Percentiles rank a stretch among this genome's conserved stretches.
These are phyloP conservation scores for Tetratostichococcus sp. DNA, from an alignment of 139 green algal genomes.

Conservation along the genomic window DNA sequence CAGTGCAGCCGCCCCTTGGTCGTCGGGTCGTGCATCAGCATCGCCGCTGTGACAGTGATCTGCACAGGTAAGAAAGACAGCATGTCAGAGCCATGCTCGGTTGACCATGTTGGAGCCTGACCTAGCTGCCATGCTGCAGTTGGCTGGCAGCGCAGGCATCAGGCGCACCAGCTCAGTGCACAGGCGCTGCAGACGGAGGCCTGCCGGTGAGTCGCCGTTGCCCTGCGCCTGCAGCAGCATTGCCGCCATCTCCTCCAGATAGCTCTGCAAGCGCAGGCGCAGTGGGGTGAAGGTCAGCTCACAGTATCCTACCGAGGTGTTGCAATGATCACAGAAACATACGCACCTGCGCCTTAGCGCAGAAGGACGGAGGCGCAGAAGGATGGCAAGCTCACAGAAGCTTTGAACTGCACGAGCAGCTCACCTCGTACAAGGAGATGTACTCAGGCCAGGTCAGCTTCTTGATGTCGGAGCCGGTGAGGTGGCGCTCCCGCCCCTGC, in stretches of 20 bases:
- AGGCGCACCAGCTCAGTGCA: background rate
- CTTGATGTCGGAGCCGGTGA: background rate
- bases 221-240: background rate
- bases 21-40: conserved; percentile 22
- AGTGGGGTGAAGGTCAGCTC: no score
- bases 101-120: no score
- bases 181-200: background rate
- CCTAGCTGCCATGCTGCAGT: no score
- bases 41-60: conserved; percentile 7
- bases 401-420: no score
- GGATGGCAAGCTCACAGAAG: no score
- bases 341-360: no score
- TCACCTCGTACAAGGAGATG: background rate
- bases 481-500: background rate
- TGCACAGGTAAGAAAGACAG: conserved; percentile 20
- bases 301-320: no score
- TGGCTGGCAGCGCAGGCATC: background rate
- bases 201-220: background rate
- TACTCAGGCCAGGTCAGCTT: background rate
- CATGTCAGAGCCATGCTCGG: conserved; percentile 21
- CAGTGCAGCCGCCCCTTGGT: background rate
- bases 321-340: no score
- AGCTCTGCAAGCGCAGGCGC: background rate
- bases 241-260: background rate
- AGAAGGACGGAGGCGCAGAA: no score